These are phyloP conservation scores for Globisporangium parvum DNA, from an alignment of 352 stramenopile genomes.

Conservation along the genomic window DNA sequence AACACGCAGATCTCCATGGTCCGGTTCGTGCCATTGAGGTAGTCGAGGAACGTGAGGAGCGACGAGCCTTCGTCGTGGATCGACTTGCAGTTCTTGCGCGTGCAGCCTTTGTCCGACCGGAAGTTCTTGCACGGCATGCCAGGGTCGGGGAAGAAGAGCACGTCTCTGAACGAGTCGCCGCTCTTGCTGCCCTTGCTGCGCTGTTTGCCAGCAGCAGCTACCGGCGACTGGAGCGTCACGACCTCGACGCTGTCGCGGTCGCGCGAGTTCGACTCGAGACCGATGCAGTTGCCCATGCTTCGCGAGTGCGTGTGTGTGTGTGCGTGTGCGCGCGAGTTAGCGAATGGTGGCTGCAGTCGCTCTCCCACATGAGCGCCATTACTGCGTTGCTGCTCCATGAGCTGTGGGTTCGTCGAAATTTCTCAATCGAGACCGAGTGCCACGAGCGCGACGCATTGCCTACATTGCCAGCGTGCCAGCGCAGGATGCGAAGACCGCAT, in stretches of 20 bases:
- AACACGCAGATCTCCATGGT: slow-evolving; percentile 72
- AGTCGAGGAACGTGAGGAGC: slow-evolving; percentile 45
- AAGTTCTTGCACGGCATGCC: slow-evolving; percentile 58
- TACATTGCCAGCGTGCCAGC: no score
- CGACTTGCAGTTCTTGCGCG: slow-evolving; percentile 57
- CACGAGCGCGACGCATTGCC: no score
- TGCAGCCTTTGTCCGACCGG: slow-evolving; percentile 38
- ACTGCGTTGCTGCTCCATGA: background rate
- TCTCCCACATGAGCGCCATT: background rate
- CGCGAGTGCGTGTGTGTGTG: background rate
- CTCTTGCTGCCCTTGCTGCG: slow-evolving; percentile 3
- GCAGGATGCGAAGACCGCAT: no score
- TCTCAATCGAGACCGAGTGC: background rate
- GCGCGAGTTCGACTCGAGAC: slow-evolving; percentile 5
- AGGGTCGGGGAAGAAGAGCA: slow-evolving; percentile 67
- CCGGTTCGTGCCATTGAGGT: slow-evolving; percentile 31
- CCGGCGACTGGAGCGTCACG: slow-evolving; percentile 7
- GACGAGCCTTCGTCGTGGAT: slow-evolving; percentile 58
- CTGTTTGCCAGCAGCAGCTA: background rate
- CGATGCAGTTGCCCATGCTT: slow-evolving; percentile 61
- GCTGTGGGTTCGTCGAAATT: background rate
- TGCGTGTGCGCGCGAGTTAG: background rate
- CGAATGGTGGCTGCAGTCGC: background rate
- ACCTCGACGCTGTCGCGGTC: slow-evolving; percentile 10
- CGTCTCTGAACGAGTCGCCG: slow-evolving; percentile 60